Evolutionary conservation across 2,329 filamentous ascomycete genomes (phyloP).

Genomic region (Pseudogymnoascus sp.): DNA sequence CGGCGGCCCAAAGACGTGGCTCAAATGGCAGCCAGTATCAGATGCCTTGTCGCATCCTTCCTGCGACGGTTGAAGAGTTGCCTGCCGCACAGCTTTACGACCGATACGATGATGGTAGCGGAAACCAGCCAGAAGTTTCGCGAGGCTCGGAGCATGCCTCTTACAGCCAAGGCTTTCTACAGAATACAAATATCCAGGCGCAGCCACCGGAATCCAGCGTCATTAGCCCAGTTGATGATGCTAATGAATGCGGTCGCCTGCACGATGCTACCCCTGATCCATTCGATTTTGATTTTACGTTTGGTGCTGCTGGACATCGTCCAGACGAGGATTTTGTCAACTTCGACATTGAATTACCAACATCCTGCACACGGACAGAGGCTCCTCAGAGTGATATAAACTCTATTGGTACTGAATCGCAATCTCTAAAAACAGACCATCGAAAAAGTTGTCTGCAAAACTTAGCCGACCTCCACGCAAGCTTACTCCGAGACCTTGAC

Average conservation of each 20-base stretch:
- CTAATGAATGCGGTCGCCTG: not conserved
- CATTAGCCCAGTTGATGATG: not conserved
- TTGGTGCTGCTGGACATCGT: not conserved
- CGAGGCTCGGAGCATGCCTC: not conserved
- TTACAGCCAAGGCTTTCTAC: not conserved
- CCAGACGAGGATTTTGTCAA: not conserved
- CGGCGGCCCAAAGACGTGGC: not conserved
- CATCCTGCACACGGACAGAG: not conserved
- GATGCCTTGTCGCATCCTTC: not conserved
- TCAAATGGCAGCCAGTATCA: not conserved
- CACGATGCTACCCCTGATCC: not conserved
- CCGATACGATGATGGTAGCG: not conserved
- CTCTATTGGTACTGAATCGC: not conserved
- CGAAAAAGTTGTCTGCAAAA: not conserved
- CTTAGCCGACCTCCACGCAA: not conserved
- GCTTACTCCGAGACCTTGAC: not conserved
- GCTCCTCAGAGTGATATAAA: not conserved
- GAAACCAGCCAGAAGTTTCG: not conserved
- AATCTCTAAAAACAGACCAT: not conserved
- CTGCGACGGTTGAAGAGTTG: not conserved
- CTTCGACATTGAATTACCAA: not conserved
- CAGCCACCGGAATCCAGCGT: not conserved
- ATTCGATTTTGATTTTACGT: not conserved
- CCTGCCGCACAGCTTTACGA: not conserved
- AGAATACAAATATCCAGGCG: not conserved